Conservation (phyloP, 306 rosid species). For the Vigna mungo region DNA sequence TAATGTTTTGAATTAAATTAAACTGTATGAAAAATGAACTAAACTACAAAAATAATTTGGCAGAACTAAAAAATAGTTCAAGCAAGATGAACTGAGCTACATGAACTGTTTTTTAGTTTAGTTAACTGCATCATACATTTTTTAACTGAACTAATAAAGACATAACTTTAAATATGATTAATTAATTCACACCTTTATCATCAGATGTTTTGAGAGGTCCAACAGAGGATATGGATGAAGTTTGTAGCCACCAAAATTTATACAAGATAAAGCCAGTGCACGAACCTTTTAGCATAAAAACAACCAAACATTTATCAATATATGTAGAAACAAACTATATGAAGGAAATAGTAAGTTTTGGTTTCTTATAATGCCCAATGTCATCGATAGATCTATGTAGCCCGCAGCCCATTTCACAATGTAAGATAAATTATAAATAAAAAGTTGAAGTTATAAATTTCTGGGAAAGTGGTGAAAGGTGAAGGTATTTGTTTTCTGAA, state of each 20-base stretch:
- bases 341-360: not conserved
- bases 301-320: constrained; percentile 21
- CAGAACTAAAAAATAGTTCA: too few relatives aligned
- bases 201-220: constrained; percentile 66
- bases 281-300: constrained; percentile 60
- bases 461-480: not conserved
- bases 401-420: not conserved
- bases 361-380: not conserved
- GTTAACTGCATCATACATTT: too few relatives aligned
- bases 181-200: constrained; percentile 73
- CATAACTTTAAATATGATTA: constrained; percentile 1
- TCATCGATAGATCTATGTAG: constrained; percentile 4
- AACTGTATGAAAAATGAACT: too few relatives aligned
- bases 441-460: constrained; percentile 16
- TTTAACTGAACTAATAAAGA: too few relatives aligned
- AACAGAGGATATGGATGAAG: constrained; percentile 83
- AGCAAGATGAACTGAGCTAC: too few relatives aligned
- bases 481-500: not conserved
- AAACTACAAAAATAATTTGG: too few relatives aligned
- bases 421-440: not conserved
- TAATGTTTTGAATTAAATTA: too few relatives aligned
- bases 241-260: constrained; percentile 82
- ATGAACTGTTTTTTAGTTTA: too few relatives aligned
- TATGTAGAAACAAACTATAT: constrained; percentile 16
- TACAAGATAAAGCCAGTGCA: constrained; percentile 72